These are phyloP conservation scores for Alternaria triticina DNA, from an alignment of 2,329 filamentous ascomycete genomes.

Conservation along the genomic window DNA sequence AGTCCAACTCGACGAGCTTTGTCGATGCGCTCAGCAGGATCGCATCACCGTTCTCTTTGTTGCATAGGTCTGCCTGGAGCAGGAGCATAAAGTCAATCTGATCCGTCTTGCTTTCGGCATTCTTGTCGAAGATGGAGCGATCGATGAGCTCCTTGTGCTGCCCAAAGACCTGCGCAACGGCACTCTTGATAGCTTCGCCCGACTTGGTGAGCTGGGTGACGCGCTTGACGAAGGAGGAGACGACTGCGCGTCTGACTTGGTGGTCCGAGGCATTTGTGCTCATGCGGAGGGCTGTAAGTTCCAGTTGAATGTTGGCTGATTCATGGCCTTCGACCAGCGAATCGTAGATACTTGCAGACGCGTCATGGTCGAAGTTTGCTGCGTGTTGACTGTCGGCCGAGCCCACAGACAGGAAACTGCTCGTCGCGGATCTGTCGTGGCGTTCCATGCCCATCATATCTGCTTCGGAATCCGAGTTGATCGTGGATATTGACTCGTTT, in stretches of 20 bases:
- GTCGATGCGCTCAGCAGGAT: constrained; percentile 81
- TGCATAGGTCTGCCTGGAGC: constrained; percentile 78
- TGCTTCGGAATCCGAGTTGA: constrained; percentile 61
- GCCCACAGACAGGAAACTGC: constrained; percentile 75
- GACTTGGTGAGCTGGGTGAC: constrained; percentile 72
- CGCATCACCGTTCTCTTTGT: constrained; percentile 66
- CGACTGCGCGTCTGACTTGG: constrained; percentile 85
- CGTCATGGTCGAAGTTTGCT: constrained; percentile 82
- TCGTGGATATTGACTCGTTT: constrained; percentile 68
- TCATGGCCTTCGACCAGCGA: constrained; percentile 75
- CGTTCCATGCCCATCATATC: constrained; percentile 52
- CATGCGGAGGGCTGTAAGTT: constrained; percentile 92
- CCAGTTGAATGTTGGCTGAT: constrained; percentile 86
- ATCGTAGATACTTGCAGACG: constrained; percentile 84
- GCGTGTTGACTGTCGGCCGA: constrained; percentile 64
- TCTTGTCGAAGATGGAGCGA: constrained; percentile 65
- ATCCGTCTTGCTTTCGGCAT: constrained; percentile 62
- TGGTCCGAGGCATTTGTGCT: constrained; percentile 88
- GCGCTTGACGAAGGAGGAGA: constrained; percentile 82
- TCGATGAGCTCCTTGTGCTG: constrained; percentile 66
- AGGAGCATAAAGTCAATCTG: constrained; percentile 86
- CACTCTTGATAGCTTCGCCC: constrained; percentile 47
- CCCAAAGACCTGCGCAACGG: constrained; percentile 50
- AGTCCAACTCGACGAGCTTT: constrained; percentile 82
- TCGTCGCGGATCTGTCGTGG: constrained; percentile 65